Evolutionary conservation across 1,284 basidiomycete genomes (phyloP), one percentile per base, ranked within the genome.

Genomic region (Ceratobasidium sp.): DNA sequence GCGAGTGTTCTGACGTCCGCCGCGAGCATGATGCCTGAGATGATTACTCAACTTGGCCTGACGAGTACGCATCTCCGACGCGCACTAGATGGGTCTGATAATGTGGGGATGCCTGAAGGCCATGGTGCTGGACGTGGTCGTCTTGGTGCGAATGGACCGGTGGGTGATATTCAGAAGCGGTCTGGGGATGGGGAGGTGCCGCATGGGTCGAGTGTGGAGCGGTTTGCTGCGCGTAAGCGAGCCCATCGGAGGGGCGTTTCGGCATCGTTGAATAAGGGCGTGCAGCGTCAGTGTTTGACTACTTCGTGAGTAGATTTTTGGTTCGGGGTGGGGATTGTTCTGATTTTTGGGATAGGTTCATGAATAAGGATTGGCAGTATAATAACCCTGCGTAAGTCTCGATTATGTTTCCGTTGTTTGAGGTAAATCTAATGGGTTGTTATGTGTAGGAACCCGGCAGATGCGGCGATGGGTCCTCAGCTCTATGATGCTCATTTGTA

Each of bases 401-500:
- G 14, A 7, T 57, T 1, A 17, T 33, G 33, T n/a, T n/a, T 2
- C 6, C 44, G 9, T 2, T 44, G 44, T 29, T 24, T 22, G 5
- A 56, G 14, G 3, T 14, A 15, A 9, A 27, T 15, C n/a, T 15
- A 27, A 22, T 27, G 2, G 5, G 24, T 9, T 24, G 41, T 22
- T 44, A 1, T 22, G 24, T 60, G 17, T 47, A 72, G 69, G 1
- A 93, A 94, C 79, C 92, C 92, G 11, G 89, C 89, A 1, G 84
- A 88, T 71, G 91, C 89, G 31, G 86, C 86, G 1, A 86, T 87
- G 45, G 93, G 93, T 0, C 89, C 91, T 19, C 89, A 91, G 77
- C 19, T 82, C n/a, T 94, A 93, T 77, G 92, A 94, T 78, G 90
- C 92, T 74, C 92, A 94, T 81, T 80, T 94, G n/a, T 93, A 93